Conservation (phyloP, 2,329 filamentous ascomycete species). For the Talaromyces sp. region DNA sequence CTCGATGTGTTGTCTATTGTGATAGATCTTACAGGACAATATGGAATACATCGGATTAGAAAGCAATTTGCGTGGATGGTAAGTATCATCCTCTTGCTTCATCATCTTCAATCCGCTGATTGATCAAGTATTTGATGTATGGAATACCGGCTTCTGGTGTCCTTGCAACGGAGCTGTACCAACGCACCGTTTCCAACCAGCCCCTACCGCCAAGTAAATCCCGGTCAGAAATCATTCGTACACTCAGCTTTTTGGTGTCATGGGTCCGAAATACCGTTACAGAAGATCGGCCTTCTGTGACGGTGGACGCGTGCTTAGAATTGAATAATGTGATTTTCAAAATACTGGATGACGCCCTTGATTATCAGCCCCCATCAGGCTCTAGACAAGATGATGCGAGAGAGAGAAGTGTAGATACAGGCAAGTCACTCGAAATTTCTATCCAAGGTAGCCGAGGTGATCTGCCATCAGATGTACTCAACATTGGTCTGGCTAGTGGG, state of each 20-base stretch:
- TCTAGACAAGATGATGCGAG: not conserved
- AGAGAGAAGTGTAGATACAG: not conserved
- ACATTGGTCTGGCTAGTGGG: not conserved
- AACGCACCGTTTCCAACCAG: slow-evolving; percentile 20
- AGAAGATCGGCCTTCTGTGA: slow-evolving; percentile 9
- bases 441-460: slow-evolving; percentile 2
- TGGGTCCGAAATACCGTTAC: slow-evolving; percentile 21
- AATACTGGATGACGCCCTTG: not conserved
- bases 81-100: not conserved
- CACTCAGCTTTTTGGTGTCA: slow-evolving; percentile 21
- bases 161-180: slow-evolving; percentile 23
- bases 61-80: slow-evolving; percentile 23
- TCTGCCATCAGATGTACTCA: not conserved
- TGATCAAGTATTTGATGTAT: slow-evolving; percentile 22
- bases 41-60: slow-evolving; percentile 17
- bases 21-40: slow-evolving; percentile 21
- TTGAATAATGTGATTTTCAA: not conserved
- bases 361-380: not conserved
- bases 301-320: slow-evolving; percentile 19
- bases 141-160: slow-evolving; percentile 24
- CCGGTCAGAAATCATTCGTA: slow-evolving; percentile 23
- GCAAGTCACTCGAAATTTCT: not conserved
- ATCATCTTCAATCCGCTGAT: not conserved
- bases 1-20: slow-evolving; percentile 23
- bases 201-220: slow-evolving; percentile 19